Evolutionary conservation across 192 early-diverging fungal genomes (phyloP).

Genomic region (Allomyces arbusculus): DNA sequence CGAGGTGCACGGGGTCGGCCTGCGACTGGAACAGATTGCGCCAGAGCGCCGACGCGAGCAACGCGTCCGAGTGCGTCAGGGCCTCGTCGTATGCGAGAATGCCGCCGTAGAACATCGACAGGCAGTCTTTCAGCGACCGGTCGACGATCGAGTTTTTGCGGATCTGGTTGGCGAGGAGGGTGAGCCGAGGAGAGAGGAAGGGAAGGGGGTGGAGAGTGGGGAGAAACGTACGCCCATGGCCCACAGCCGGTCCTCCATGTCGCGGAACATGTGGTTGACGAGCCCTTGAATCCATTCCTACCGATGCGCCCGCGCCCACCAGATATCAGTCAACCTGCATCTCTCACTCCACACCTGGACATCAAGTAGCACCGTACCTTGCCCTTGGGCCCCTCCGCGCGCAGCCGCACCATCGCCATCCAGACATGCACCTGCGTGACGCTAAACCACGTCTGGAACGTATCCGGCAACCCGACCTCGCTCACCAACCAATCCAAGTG

Average conservation of each 20-base stretch:
- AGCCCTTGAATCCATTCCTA: slow-evolving; percentile 72
- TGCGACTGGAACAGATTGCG: slow-evolving; percentile 7
- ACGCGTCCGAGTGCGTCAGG: slow-evolving; percentile 60
- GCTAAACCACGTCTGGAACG: slow-evolving; percentile 88
- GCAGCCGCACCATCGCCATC: slow-evolving; percentile 72
- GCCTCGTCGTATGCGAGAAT: slow-evolving; percentile 85
- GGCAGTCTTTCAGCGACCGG: slow-evolving; percentile 55
- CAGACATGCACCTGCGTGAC: slow-evolving; percentile 79
- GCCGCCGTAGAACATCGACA: slow-evolving; percentile 68
- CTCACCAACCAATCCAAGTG: not conserved
- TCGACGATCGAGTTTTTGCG: slow-evolving; percentile 49
- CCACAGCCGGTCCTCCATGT: slow-evolving; percentile 66
- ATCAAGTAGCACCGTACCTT: not conserved
- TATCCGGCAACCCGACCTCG: slow-evolving; percentile 40
- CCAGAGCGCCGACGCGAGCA: slow-evolving; percentile 81
- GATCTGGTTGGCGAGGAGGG: slow-evolving; percentile 16
- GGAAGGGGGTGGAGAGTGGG: not conserved
- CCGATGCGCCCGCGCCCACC: slow-evolving; percentile 17
- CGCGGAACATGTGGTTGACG: slow-evolving; percentile 68
- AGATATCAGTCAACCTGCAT: slow-evolving; percentile 3
- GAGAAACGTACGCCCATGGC: slow-evolving; percentile 44
- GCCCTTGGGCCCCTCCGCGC: slow-evolving; percentile 32
- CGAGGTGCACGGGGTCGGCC: slow-evolving; percentile 2
- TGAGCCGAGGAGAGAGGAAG: not conserved
- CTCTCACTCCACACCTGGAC: not conserved